Base-by-base conservation (phyloP, 176 grass and related monocot species). In the Triticum dicoccoides region DNA sequence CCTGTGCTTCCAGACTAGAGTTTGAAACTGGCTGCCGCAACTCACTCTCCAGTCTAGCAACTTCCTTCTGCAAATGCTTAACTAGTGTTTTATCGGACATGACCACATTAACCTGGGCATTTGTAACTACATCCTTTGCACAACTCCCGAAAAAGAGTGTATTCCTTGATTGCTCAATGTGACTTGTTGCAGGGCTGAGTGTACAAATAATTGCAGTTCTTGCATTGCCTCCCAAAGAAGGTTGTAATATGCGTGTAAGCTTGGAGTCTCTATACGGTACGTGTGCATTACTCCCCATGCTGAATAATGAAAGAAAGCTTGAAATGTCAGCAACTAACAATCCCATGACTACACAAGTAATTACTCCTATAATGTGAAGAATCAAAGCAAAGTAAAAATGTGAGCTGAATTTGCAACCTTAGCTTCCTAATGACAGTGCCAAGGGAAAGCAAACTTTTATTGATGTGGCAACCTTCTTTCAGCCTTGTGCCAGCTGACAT, bases 391-490 rank as follows among this genome's bases (percentile, higher is more conserved):
- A 51, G 8, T 9, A 51, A 67, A 13, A 67, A 18, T 65, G 42
- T 27, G 23, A 65, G 73, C 84, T 65, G 58, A 92, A 62, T 72
- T 54, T 71, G 56, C 8, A 76, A 98, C 95, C 95, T 95, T 58
- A 93, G 83, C 69, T 98, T 98, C 65, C 95, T 92, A 82, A 98
- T 95, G 44, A 98, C 95, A 84, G 91, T 98, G 80, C 91, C 87
- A 80, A 98, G 89, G 23, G 95, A 85, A 33, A 98, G 92, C 83
- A 98, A 86, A 92, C 95, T 98, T 88, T 74, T 90, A 80, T 98
- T 98, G 27, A 86, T 98, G 63, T 98, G 95, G 33, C 93, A 98
- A 66, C 95, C 95, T 95, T 98, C 95, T 90, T 97, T 98, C 73
- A 98, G 83, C 63, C 95, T 95, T 14, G 93, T 86, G 70, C 95